Evolutionary conservation across 441 rosid species (phyloP).

Genomic region (Flueggea neowawraea): DNA sequence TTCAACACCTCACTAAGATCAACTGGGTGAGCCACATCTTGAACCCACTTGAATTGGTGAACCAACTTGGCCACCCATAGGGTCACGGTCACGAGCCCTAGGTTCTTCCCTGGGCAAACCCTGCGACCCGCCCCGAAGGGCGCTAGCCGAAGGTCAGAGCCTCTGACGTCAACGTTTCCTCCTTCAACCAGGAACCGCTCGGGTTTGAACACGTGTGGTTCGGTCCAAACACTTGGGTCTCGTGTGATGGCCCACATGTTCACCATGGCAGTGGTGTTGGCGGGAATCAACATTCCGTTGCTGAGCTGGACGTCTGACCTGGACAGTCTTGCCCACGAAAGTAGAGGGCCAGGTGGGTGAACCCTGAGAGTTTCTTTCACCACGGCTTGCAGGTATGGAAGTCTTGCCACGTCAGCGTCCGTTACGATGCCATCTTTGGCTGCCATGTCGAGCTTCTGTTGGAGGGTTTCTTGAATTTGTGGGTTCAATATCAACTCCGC

Average conservation of each 20-base stretch:
- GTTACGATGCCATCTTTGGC: background rate
- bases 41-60: slow-evolving; percentile 45
- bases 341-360: slow-evolving; percentile 89
- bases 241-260: slow-evolving; percentile 95
- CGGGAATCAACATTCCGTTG: slow-evolving; percentile 40
- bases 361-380: slow-evolving; percentile 73
- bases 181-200: slow-evolving; percentile 40
- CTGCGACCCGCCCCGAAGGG: slow-evolving; percentile 64
- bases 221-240: slow-evolving; percentile 47
- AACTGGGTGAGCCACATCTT: slow-evolving; percentile 24
- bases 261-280: slow-evolving; percentile 78
- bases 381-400: slow-evolving; percentile 55
- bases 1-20: slow-evolving; percentile 41
- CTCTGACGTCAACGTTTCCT: slow-evolving; percentile 49
- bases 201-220: slow-evolving; percentile 50
- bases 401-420: slow-evolving; percentile 19
- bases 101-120: slow-evolving; percentile 44
- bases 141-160: slow-evolving; percentile 55
- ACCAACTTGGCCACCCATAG: slow-evolving; percentile 67
- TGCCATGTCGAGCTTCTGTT: slow-evolving; percentile 32
- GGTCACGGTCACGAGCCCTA: slow-evolving; percentile 43
- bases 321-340: slow-evolving; percentile 33
- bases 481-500: slow-evolving; percentile 74
- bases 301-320: slow-evolving; percentile 25
- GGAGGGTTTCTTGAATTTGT: slow-evolving; percentile 54